Base-by-base conservation (phyloP, 108 stramenopile genomes). In the Parietichytrium sp. region DNA sequence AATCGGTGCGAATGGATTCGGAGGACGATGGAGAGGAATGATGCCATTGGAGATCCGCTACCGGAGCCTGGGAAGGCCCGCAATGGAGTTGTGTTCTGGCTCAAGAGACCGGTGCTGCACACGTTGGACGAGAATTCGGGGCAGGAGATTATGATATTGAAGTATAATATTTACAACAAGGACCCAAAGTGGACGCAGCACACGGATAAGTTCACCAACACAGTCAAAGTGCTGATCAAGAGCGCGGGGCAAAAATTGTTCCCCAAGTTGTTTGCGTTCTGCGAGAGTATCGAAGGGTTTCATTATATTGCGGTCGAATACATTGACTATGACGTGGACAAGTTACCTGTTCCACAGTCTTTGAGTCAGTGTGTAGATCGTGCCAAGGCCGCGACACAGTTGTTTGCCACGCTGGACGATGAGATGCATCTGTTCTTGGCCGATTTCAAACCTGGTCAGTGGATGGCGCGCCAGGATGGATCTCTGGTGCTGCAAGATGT, bases 161-260 rank as follows among this genome's bases (percentile, higher is more conserved):
- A 42, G 1, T 72, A 72, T 25, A 72, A 72, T 72, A 72, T 72
- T 27, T 72, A 72, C 42, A 72, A 72, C 20, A 72, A 20, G 42
- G 25, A 25, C 25, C 61, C 61, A 10, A 45, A 33, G 20, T 72
- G 61, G 61, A 72, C 61, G 42, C 61, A 72, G 33, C 61, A 72
- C 42, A 72, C 61, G 33, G 61, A 72, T 42, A 72, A 72, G 45
- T 72, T 72, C 33, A 33, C 38, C 61, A 72, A 72, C 33, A 72
- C 61, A 0, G 33, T 72, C 61, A 72, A 72, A 42, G 61, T 72
- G 12, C 61, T 72, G 7, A 10, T 72, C 15, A 33, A 42, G 15
- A 33, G 61, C 15, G 25, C 23, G 6, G 29, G 15, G 1, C n/a
- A 23, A 16, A 45, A 33, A 7, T 13, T 72, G n/a, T 72, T 72